phyloP scores from a whole-genome alignment of 2,329 filamentous ascomycete genomes.

The Paracorniculantispora psalliotae region DNA sequence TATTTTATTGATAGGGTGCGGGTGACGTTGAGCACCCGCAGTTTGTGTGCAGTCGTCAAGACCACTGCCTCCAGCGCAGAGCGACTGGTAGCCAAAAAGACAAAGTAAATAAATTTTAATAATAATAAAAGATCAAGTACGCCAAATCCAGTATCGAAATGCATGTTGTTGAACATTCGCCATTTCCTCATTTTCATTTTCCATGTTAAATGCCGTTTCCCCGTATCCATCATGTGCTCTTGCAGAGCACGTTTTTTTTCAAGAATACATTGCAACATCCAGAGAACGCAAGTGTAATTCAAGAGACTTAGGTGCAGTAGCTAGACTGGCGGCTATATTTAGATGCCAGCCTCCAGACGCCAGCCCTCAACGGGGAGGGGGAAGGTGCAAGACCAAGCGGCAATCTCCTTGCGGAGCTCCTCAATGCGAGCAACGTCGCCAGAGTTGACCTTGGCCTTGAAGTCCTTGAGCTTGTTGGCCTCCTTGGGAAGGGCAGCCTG shows the following conservation, averaged over 20 bases:
- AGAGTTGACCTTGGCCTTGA: slow-evolving; percentile 83
- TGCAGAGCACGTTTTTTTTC: not conserved
- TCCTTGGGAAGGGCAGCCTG: slow-evolving; percentile 86
- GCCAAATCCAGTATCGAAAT: slow-evolving; percentile 8
- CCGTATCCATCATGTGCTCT: slow-evolving; percentile 2
- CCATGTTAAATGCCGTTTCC: slow-evolving; percentile 15
- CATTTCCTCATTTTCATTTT: slow-evolving; percentile 6
- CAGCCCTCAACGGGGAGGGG: slow-evolving; percentile 81
- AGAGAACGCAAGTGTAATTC: not conserved
- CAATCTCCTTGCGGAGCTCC: slow-evolving; percentile 82
- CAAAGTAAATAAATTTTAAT: slow-evolving; percentile 1
- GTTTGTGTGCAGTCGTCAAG: not conserved
- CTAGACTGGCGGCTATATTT: slow-evolving; percentile 24
- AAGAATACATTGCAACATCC: not conserved
- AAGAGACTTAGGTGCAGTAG: too few species aligned
- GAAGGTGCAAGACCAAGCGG: slow-evolving; percentile 81
- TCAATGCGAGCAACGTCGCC: slow-evolving; percentile 79
- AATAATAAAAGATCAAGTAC: slow-evolving; percentile 7
- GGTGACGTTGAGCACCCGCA: slow-evolving; percentile 13
- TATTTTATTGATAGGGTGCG: slow-evolving; percentile 1
- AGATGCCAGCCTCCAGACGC: slow-evolving; percentile 57
- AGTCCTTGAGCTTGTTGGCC: slow-evolving; percentile 99
- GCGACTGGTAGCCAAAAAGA: not conserved
- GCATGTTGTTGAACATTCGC: slow-evolving; percentile 16
- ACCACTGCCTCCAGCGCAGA: not conserved